These are phyloP conservation scores for Crucibulum parvulum DNA, from an alignment of 1,284 basidiomycete species.

Conservation along the genomic window DNA sequence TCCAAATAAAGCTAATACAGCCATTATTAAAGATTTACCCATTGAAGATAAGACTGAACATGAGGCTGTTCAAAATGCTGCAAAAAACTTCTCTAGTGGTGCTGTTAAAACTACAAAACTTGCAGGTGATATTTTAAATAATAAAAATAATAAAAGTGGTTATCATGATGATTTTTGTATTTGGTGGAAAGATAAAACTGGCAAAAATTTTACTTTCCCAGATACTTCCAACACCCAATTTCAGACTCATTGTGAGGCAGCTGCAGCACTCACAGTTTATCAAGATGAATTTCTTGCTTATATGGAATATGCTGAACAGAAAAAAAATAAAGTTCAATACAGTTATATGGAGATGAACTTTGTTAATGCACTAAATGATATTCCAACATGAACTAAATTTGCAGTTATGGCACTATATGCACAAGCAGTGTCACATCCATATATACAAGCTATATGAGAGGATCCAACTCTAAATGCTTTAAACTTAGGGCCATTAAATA, in stretches of 20 bases:
- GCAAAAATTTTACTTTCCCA: too few relatives aligned
- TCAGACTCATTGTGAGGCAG: too few relatives aligned
- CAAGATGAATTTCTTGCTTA: background rate
- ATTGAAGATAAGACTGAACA: background rate
- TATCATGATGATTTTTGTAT: too few relatives aligned
- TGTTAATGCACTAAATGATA: slow-evolving; percentile 7
- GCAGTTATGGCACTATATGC: slow-evolving; percentile 21
- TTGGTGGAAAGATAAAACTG: too few relatives aligned
- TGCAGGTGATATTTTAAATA: background rate
- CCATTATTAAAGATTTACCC: too few relatives aligned
- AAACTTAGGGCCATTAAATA: slow-evolving; percentile 32
- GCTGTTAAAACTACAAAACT: background rate
- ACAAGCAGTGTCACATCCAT: slow-evolving; percentile 30
- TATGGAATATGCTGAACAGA: background rate
- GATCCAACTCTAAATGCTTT: slow-evolving; percentile 26
- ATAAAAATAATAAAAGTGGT: too few relatives aligned
- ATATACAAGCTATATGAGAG: slow-evolving; percentile 28
- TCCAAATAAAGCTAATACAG: background rate
- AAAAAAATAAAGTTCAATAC: background rate
- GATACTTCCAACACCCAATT: background rate
- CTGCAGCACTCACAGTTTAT: background rate
- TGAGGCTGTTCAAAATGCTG: background rate
- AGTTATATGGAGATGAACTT: slow-evolving; percentile 13
- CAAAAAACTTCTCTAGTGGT: background rate
- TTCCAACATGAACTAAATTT: slow-evolving; percentile 19